These are phyloP conservation scores for Filobasidium uniguttulatum DNA, from an alignment of 1,284 basidiomycete genomes.

Conservation along the genomic window DNA sequence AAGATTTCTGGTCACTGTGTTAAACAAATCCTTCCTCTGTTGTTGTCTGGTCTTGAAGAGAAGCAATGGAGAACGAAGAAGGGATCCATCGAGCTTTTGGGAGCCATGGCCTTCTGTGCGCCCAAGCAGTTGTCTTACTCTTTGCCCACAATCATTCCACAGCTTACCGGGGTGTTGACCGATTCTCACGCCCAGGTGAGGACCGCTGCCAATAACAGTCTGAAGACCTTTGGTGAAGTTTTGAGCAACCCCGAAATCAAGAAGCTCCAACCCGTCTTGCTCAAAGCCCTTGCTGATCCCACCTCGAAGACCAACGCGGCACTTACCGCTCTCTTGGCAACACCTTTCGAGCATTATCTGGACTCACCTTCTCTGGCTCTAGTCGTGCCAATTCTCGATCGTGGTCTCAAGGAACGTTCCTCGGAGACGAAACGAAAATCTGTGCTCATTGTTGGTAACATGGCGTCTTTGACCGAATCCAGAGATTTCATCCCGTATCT, in stretches of 20 bases:
- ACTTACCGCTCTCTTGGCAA: slow-evolving; percentile 70
- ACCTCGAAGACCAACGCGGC: slow-evolving; percentile 73
- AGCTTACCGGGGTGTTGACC: slow-evolving; percentile 83
- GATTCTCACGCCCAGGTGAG: slow-evolving; percentile 97
- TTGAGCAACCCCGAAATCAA: slow-evolving; percentile 92
- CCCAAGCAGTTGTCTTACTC: slow-evolving; percentile 90
- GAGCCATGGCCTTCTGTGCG: slow-evolving; percentile 98
- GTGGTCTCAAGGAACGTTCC: slow-evolving; percentile 79
- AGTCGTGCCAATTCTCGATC: slow-evolving; percentile 87
- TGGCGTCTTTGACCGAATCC: slow-evolving; percentile 84
- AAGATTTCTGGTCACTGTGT: slow-evolving; percentile 84
- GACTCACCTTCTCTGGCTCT: slow-evolving; percentile 95
- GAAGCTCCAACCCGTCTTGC: slow-evolving; percentile 73
- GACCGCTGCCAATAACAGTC: slow-evolving; percentile 77
- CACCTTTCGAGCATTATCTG: slow-evolving; percentile 96
- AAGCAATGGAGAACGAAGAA: slow-evolving; percentile 99
- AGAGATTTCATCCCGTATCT: slow-evolving; percentile 97
- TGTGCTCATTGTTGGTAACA: slow-evolving; percentile 91
- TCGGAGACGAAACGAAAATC: slow-evolving; percentile 92
- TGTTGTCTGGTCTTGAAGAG: slow-evolving; percentile 85
- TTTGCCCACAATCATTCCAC: slow-evolving; percentile 90
- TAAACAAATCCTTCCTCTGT: slow-evolving; percentile 82
- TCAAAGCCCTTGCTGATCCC: slow-evolving; percentile 94
- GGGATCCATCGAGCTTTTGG: slow-evolving; percentile 89
- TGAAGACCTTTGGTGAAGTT: slow-evolving; percentile 97